These are phyloP conservation scores for Xylariaceae sp. DNA, from an alignment of 2,329 filamentous ascomycete genomes.

Conservation along the genomic window DNA sequence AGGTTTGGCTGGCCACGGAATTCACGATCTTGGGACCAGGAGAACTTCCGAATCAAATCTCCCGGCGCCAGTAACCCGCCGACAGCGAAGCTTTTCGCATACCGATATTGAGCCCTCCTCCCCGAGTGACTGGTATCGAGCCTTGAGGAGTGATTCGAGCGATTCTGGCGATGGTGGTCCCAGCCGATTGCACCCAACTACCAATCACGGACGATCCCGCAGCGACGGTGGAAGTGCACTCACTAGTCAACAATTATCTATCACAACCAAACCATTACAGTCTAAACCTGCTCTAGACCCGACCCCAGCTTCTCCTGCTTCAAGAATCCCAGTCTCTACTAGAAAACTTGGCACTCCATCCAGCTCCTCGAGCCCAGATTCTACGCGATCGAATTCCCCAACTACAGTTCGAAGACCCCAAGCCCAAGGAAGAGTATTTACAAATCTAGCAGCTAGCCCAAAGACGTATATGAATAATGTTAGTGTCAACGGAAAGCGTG, in stretches of 20 bases:
- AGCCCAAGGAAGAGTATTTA: conserved; percentile 38
- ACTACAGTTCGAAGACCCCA: conserved; percentile 41
- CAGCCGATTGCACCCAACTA: conserved; percentile 31
- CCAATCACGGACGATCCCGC: conserved; percentile 48
- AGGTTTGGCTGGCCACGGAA: conserved; percentile 56
- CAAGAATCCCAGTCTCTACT: conserved; percentile 45
- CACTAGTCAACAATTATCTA: conserved; percentile 28
- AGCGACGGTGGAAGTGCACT: conserved; percentile 54
- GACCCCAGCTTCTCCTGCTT: conserved; percentile 31
- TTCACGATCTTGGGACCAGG: conserved; percentile 49
- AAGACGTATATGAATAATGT: conserved; percentile 42
- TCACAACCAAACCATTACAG: conserved; percentile 30
- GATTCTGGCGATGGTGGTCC: conserved; percentile 15
- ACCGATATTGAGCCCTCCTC: conserved; percentile 57
- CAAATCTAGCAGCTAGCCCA: conserved; percentile 30
- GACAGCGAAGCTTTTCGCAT: conserved; percentile 54
- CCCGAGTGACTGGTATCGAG: conserved; percentile 50
- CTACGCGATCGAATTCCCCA: conserved; percentile 56
- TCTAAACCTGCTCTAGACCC: conserved; percentile 33
- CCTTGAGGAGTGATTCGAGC: conserved; percentile 17
- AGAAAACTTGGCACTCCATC: conserved; percentile 43
- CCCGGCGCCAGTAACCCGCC: conserved; percentile 44
- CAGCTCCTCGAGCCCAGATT: conserved; percentile 45
- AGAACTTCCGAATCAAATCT: conserved; percentile 71
- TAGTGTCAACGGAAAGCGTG: conserved; percentile 34